These are phyloP conservation scores for Fennellomyces sp. DNA, from an alignment of 371 early-diverging fungal species.

Conservation along the genomic window DNA sequence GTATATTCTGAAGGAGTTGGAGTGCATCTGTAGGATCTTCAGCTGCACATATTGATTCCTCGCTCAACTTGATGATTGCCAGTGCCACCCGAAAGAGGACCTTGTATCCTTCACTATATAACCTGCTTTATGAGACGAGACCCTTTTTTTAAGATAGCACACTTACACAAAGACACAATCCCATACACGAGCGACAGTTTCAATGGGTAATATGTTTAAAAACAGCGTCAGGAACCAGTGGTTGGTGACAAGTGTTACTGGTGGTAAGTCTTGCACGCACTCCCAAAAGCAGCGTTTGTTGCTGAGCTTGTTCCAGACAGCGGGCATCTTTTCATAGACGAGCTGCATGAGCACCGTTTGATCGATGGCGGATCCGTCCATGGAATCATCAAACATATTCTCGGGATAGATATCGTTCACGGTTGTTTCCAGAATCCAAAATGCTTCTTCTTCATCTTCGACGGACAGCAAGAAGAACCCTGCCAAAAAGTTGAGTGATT, in stretches of 20 bases:
- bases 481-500: constrained; percentile 84
- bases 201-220: constrained; percentile 70
- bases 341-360: constrained; percentile 77
- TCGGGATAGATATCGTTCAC: constrained; percentile 73
- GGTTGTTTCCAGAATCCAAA: constrained; percentile 80
- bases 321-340: constrained; percentile 58
- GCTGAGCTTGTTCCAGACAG: constrained; percentile 53
- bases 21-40: constrained; percentile 73
- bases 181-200: constrained; percentile 82
- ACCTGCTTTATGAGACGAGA: background rate
- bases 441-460: constrained; percentile 76
- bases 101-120: constrained; percentile 74
- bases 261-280: constrained; percentile 59
- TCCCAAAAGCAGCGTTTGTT: constrained; percentile 57
- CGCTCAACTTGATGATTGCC: constrained; percentile 76
- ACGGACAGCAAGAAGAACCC: constrained; percentile 75
- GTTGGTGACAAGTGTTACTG: constrained; percentile 74
- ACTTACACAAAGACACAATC: constrained; percentile 81
- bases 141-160: background rate
- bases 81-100: constrained; percentile 81
- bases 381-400: constrained; percentile 74
- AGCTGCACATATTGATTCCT: constrained; percentile 61
- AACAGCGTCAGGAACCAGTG: constrained; percentile 83
- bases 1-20: constrained; percentile 73
- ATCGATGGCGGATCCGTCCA: constrained; percentile 82